Evolutionary conservation across 306 rosid genomes (phyloP).

Genomic region (Neltuma alba): DNA sequence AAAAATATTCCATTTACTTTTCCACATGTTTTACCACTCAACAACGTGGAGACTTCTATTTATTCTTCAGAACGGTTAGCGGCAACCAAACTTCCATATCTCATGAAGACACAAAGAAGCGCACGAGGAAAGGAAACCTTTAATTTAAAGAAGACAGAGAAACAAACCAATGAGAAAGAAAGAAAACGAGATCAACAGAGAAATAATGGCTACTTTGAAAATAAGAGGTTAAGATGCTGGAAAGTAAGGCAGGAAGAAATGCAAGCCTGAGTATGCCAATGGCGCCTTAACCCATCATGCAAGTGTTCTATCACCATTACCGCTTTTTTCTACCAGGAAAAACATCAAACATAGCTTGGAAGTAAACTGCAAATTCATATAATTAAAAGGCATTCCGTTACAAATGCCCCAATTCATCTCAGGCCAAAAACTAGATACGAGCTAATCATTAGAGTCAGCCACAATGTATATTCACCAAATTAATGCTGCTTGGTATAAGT

Average conservation of each 20-base stretch:
- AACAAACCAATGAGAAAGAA: neutral
- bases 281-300: neutral
- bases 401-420: neutral
- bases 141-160: neutral
- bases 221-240: neutral
- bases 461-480: neutral
- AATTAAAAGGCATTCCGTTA: neutral
- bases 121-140: neutral
- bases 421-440: neutral
- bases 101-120: neutral
- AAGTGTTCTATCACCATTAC: neutral
- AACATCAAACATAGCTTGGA: neutral
- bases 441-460: neutral
- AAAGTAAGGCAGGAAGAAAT: neutral
- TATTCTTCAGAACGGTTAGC: neutral
- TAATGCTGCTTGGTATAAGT: neutral
- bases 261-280: neutral
- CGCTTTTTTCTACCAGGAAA: neutral
- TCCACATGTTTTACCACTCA: neutral
- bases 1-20: neutral
- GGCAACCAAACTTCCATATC: neutral
- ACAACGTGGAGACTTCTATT: neutral
- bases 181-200: constrained; percentile 7
- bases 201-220: constrained; percentile 1
- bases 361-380: neutral